Base-by-base conservation (phyloP, 169 alveolate genomes). In the Cryptosporidium andersoni region DNA sequence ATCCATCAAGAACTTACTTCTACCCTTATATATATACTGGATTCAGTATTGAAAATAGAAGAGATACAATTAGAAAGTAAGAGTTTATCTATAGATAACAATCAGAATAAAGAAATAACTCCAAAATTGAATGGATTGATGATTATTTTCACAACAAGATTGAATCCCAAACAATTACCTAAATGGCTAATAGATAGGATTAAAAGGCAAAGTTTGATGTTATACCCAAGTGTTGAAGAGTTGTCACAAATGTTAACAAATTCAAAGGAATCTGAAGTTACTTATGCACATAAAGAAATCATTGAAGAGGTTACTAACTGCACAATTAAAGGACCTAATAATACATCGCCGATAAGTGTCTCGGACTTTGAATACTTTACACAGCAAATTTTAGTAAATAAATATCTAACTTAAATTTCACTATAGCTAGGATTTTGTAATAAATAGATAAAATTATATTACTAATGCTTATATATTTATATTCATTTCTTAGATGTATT, bases 401-500 rank as follows among this genome's bases (percentile, higher is more conserved):
- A 25, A 25, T 25, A 25, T 25, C 25, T 25, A 25, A 25, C 25
- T 25, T 25, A 25, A 25, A 25, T 0, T 25, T 25, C 25, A 25
- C 25, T 25, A 25, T 25, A 25, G 25, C 25, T 25, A 25, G 25
- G 25, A 25, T 25, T 25, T 25, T 25, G 25, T 25, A 25, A 25
- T 66, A 53, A 37, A 52, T 53, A 9, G 37, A 49, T 5, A 37
- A 11, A 52, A 12, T 66, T 52, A 52, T 51, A 53, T 53, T 49
- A 40, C 11, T 47, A 52, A 48, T 5, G 36, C 37, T 45, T n/a
- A 37, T 65, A 36, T 36, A 65, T 8, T 14, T 16, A 37, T 16
- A 12, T 37, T 88, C 91, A 91, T 88, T 95, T 94, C 90, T 95
- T 95, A 16, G 95, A 95, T 52, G 95, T 89, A 58, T 94, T 94